phyloP scores from a whole-genome alignment of 371 early-diverging fungal genomes.

The Batrachochytrium dendrobatidis region DNA sequence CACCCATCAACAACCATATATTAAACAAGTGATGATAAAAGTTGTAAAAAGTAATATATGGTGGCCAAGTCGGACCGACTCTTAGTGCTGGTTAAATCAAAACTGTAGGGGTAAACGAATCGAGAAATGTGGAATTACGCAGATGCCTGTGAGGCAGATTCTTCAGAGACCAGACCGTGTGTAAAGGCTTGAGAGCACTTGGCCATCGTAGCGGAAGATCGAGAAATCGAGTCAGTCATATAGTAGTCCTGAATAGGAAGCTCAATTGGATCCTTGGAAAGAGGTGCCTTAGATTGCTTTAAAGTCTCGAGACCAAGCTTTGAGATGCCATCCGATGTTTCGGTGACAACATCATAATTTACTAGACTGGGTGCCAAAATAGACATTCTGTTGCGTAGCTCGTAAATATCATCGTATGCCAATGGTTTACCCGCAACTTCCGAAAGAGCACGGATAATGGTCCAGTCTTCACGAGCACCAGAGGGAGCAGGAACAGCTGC shows the following conservation, averaged over 20 bases:
- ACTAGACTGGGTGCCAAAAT: conserved; percentile 83
- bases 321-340: conserved; percentile 39
- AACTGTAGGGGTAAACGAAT: too few species aligned
- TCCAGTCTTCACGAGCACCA: conserved; percentile 96
- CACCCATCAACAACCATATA: too few species aligned
- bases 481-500: conserved; percentile 88
- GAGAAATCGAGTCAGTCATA: conserved; percentile 86
- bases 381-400: conserved; percentile 75
- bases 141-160: too few species aligned
- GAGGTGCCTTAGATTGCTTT: neutral
- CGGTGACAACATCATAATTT: conserved; percentile 62
- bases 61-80: too few species aligned
- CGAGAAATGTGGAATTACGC: too few species aligned
- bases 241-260: conserved; percentile 79
- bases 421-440: conserved; percentile 80
- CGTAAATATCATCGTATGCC: conserved; percentile 79
- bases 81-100: too few species aligned
- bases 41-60: too few species aligned
- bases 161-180: too few species aligned
- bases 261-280: conserved; percentile 14
- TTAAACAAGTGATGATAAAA: too few species aligned
- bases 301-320: conserved; percentile 58
- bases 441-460: conserved; percentile 91
- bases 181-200: conserved; percentile 66
- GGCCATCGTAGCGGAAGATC: conserved; percentile 95